Conservation (phyloP, 2,329 filamentous ascomycete species). For the Sclerotinia subarctica region DNA sequence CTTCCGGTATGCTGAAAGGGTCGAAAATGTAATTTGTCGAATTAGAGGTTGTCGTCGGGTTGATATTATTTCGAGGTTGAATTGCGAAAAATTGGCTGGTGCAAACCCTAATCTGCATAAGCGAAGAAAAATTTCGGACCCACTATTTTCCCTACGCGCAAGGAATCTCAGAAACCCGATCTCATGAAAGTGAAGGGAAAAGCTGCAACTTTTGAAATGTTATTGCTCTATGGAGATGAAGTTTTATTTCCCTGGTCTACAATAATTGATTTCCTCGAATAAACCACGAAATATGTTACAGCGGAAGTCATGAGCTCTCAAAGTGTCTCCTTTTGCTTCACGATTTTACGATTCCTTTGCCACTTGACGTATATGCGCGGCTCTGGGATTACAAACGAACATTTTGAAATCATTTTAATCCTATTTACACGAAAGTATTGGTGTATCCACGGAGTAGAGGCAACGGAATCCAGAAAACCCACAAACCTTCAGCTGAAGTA, state of each 20-base stretch:
- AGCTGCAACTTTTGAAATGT: not conserved
- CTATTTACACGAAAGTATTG: conserved; percentile 5
- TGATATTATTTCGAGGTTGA: conserved; percentile 25
- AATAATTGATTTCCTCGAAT: not conserved
- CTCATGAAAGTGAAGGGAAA: not conserved
- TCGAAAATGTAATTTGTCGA: conserved; percentile 32
- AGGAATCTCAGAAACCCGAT: not conserved
- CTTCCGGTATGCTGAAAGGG: conserved; percentile 31
- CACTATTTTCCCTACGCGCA: not conserved
- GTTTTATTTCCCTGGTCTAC: not conserved
- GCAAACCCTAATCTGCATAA: conserved; percentile 37
- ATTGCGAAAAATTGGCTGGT: conserved; percentile 24
- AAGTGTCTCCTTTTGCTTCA: not conserved
- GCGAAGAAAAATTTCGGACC: conserved; percentile 28
- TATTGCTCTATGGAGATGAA: not conserved
- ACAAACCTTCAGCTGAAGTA: not conserved
- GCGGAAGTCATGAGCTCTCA: not conserved
- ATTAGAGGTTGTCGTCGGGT: conserved; percentile 24
- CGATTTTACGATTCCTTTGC: not conserved
- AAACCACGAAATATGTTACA: not conserved
- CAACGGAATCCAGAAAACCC: not conserved
- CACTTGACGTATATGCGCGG: not conserved
- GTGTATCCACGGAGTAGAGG: conserved; percentile 1
- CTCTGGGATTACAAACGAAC: not conserved
- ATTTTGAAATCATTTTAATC: not conserved